These are phyloP conservation scores for Rhododendron griersonianum DNA, from an alignment of 148 eudicot species.

Conservation along the genomic window DNA sequence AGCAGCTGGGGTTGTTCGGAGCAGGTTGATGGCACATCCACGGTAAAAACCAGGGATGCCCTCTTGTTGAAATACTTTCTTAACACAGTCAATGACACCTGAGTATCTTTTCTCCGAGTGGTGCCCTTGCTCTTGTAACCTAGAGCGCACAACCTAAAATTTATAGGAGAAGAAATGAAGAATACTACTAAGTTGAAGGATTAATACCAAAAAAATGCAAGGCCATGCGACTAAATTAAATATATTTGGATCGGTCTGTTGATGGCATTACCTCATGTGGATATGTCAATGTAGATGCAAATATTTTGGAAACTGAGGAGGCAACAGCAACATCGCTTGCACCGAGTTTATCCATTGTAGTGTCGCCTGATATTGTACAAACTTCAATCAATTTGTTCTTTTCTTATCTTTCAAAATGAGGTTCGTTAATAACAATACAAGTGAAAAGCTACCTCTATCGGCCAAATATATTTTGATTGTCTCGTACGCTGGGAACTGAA, in stretches of 20 bases:
- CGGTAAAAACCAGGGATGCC: conserved; percentile 93
- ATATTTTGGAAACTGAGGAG: conserved; percentile 90
- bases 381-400: neutral
- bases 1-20: conserved; percentile 96
- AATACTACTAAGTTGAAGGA: neutral
- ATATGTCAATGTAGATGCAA: conserved; percentile 94
- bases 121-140: conserved; percentile 96
- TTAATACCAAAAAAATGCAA: neutral
- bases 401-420: neutral
- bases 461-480: conserved; percentile 84
- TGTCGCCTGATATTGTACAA: conserved; percentile 44
- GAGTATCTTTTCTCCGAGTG: conserved; percentile 76
- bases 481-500: conserved; percentile 88
- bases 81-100: conserved; percentile 75
- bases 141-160: conserved; percentile 85
- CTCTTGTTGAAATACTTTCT: conserved; percentile 63
- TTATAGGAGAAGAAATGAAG: neutral
- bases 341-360: conserved; percentile 60
- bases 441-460: conserved; percentile 41
- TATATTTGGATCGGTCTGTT: conserved; percentile 4
- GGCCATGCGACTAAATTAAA: neutral
- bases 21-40: conserved; percentile 86
- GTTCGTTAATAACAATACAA: neutral
- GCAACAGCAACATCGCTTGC: conserved; percentile 86
- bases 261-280: conserved; percentile 84